Conservation (phyloP, 2,329 filamentous ascomycete species). For the Incumbomyces delicatus region DNA sequence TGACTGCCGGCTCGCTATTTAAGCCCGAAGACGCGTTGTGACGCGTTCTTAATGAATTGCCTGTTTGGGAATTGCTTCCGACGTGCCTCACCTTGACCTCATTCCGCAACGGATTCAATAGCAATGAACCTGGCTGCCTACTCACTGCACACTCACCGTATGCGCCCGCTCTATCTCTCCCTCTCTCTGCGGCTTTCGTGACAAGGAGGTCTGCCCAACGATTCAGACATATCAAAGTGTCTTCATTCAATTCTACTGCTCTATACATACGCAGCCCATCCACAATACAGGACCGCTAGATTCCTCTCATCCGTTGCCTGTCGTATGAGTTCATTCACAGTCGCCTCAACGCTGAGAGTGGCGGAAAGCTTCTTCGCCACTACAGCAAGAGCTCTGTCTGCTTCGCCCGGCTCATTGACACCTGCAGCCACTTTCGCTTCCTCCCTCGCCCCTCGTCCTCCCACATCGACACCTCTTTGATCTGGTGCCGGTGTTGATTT, state of each 20-base stretch:
- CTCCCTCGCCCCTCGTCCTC: not conserved
- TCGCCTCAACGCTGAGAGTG: slow-evolving; percentile 85
- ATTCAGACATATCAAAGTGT: too few species aligned
- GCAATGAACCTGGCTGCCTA: too few species aligned
- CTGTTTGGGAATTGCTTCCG: too few species aligned
- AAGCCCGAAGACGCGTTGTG: too few species aligned
- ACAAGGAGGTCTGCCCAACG: too few species aligned
- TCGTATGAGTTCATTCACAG: slow-evolving; percentile 94
- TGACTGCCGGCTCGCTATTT: too few species aligned
- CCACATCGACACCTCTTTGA: slow-evolving; percentile 24
- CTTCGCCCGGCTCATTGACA: slow-evolving; percentile 59
- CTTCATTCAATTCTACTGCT: not conserved
- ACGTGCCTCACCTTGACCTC: too few species aligned
- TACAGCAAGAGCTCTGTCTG: slow-evolving; percentile 80
- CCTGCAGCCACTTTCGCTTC: slow-evolving; percentile 24
- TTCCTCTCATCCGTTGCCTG: slow-evolving; percentile 90
- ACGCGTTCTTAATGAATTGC: too few species aligned
- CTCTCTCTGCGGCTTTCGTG: too few species aligned
- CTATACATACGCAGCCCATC: slow-evolving; percentile 44
- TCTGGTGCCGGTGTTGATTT: slow-evolving; percentile 16
- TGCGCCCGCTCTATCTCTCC: too few species aligned
- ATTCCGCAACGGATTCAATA: too few species aligned
- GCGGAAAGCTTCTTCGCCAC: slow-evolving; percentile 95
- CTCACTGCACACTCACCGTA: too few species aligned
- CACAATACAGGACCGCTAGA: slow-evolving; percentile 78